Conservation (phyloP, 345 rosid genomes). For the Rhodamnia rubescens region DNA sequence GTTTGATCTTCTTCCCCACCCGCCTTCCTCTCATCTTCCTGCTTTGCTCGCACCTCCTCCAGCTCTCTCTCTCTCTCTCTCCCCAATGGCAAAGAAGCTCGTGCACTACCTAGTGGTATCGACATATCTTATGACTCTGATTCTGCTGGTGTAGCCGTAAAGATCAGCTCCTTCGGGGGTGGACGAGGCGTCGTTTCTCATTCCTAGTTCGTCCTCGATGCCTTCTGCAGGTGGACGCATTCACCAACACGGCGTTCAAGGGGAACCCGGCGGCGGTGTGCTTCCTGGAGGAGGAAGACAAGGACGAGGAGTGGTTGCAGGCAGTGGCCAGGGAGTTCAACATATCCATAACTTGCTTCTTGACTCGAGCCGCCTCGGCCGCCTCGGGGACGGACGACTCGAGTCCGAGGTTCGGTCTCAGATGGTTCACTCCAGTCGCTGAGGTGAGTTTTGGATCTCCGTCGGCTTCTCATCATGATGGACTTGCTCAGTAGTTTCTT, state of each 20-base stretch:
- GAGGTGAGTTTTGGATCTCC: constrained; percentile 17
- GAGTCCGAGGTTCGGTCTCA: constrained; percentile 35
- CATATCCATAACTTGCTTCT: constrained; percentile 32
- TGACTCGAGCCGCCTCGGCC: constrained; percentile 12
- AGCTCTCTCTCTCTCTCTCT: background rate
- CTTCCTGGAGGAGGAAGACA: constrained; percentile 41
- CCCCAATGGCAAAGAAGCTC: constrained; percentile 16
- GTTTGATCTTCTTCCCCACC: background rate
- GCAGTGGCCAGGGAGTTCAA: constrained; percentile 50
- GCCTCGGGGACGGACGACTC: background rate
- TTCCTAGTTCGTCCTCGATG: background rate
- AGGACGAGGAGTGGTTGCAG: constrained; percentile 64
- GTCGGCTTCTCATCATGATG: background rate
- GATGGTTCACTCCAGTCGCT: constrained; percentile 54
- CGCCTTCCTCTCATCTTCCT: background rate
- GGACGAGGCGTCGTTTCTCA: background rate
- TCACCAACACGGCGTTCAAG: constrained; percentile 59
- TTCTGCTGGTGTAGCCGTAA: background rate
- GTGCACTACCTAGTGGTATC: constrained; percentile 32
- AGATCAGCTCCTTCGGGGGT: background rate
- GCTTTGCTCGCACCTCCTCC: background rate
- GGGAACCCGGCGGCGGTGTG: constrained; percentile 88
- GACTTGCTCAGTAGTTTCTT: background rate
- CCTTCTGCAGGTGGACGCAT: constrained; percentile 51
- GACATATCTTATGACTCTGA: background rate